Evolutionary conservation across 2,329 filamentous ascomycete species (phyloP).

Genomic region (Fusarium staphyleae): DNA sequence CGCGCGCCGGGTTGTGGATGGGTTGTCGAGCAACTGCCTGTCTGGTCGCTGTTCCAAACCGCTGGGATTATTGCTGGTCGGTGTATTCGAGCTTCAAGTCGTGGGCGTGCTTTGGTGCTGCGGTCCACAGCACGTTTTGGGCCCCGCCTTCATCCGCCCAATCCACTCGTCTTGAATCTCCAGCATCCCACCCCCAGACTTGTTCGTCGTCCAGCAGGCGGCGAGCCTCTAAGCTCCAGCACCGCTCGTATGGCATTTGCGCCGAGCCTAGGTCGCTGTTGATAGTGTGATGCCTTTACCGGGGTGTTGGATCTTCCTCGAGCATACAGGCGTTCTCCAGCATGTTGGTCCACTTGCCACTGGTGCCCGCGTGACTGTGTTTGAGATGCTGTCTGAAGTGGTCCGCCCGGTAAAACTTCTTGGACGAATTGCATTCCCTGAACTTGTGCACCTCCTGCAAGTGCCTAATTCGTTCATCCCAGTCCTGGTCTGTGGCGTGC

Average conservation of each 20-base stretch:
- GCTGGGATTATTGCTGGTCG: conserved; percentile 15
- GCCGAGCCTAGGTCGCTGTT: conserved; percentile 6
- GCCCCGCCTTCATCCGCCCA: conserved; percentile 32
- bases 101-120: conserved; percentile 4
- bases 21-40: conserved; percentile 14
- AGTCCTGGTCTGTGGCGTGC: conserved; percentile 78
- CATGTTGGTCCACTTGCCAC: conserved; percentile 99
- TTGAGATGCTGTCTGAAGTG: conserved; percentile 98
- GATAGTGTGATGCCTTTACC: conserved; percentile 34
- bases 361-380: conserved; percentile 94
- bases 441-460: conserved; percentile 94
- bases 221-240: conserved; percentile 7
- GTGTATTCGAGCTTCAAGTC: conserved; percentile 6
- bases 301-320: conserved; percentile 68
- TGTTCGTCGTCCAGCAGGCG: conserved; percentile 25
- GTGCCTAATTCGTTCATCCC: conserved; percentile 86
- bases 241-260: conserved; percentile 9
- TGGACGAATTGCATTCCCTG: conserved; percentile 95
- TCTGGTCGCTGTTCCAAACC: conserved; percentile 18
- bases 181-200: conserved; percentile 26
- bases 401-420: conserved; percentile 97
- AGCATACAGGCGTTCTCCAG: conserved; percentile 97
- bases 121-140: conserved; percentile 17
- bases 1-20: conserved; percentile 13
- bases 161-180: conserved; percentile 25